phyloP scores from a whole-genome alignment of 352 stramenopile genomes.

The Phytophthora aleatoria region DNA sequence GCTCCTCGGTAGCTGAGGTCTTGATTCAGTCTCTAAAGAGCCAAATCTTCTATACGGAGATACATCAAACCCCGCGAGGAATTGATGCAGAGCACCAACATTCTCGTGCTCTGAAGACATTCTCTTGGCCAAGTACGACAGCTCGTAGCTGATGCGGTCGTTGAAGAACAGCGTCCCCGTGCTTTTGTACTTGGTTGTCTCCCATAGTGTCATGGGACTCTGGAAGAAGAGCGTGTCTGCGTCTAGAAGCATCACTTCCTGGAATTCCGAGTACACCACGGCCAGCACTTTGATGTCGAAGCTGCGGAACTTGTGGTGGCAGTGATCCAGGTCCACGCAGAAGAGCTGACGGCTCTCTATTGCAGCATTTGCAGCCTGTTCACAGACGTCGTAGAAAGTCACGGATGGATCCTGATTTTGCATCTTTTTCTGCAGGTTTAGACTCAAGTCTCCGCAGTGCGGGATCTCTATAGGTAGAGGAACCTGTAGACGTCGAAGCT shows the following conservation, averaged over 20 bases:
- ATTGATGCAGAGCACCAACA: slow-evolving; percentile 39
- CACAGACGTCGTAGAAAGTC: slow-evolving; percentile 58
- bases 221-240: slow-evolving; percentile 58
- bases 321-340: slow-evolving; percentile 45
- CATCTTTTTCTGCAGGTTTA: slow-evolving; percentile 32
- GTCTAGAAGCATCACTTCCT: slow-evolving; percentile 58
- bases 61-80: slow-evolving; percentile 48
- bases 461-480: slow-evolving; percentile 60
- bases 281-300: slow-evolving; percentile 63
- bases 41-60: slow-evolving; percentile 17
- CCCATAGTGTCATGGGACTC: slow-evolving; percentile 43
- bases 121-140: slow-evolving; percentile 34
- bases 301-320: slow-evolving; percentile 46
- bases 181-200: slow-evolving; percentile 32
- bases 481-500: slow-evolving; percentile 47
- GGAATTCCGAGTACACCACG: slow-evolving; percentile 49
- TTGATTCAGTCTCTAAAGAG: slow-evolving; percentile 2
- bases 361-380: slow-evolving; percentile 28
- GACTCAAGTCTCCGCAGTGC: slow-evolving; percentile 60
- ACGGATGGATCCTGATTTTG: slow-evolving; percentile 29
- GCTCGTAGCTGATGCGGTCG: slow-evolving; percentile 54
- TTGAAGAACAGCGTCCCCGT: slow-evolving; percentile 64
- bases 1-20: background rate
- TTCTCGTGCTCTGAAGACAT: background rate
- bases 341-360: slow-evolving; percentile 34